Conservation (phyloP, 768 basidiomycete genomes). For the Suillus discolor region DNA sequence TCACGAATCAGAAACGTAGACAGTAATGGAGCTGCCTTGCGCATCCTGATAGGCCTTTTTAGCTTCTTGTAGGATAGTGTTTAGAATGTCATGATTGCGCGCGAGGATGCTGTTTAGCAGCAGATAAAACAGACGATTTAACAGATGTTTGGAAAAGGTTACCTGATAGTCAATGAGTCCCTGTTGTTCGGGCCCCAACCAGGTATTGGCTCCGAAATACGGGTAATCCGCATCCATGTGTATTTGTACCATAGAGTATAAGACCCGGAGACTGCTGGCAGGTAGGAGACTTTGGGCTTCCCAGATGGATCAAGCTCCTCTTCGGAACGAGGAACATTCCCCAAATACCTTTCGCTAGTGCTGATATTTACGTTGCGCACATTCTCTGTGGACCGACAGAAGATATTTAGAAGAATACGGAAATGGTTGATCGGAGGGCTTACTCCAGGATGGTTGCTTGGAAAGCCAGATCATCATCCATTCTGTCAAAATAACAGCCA, state of each 20-base stretch:
- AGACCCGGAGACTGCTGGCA: slow-evolving; percentile 35
- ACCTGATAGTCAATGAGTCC: slow-evolving; percentile 29
- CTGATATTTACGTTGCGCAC: slow-evolving; percentile 56
- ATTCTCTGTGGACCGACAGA: slow-evolving; percentile 21
- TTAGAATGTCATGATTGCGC: slow-evolving; percentile 47
- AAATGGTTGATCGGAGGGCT: slow-evolving; percentile 21
- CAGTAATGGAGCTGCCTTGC: slow-evolving; percentile 51
- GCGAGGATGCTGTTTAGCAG: slow-evolving; percentile 47
- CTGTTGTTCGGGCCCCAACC: slow-evolving; percentile 20
- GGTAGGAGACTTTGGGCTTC: slow-evolving; percentile 32
- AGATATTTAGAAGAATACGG: neutral
- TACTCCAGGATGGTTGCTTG: slow-evolving; percentile 60
- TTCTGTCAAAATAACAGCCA: slow-evolving; percentile 37
- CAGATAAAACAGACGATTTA: slow-evolving; percentile 8
- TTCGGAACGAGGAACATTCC: slow-evolving; percentile 28
- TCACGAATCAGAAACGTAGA: slow-evolving; percentile 52
- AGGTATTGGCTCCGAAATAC: slow-evolving; percentile 20
- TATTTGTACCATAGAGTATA: slow-evolving; percentile 38
- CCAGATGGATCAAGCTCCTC: slow-evolving; percentile 23
- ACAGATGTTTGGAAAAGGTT: neutral
- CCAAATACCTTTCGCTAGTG: slow-evolving; percentile 42
- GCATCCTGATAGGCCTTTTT: slow-evolving; percentile 53
- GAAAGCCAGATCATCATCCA: slow-evolving; percentile 78
- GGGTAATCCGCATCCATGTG: slow-evolving; percentile 32
- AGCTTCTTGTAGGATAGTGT: slow-evolving; percentile 55